Conservation (phyloP, 176 grass and related monocot species). For the Phragmites australis region DNA sequence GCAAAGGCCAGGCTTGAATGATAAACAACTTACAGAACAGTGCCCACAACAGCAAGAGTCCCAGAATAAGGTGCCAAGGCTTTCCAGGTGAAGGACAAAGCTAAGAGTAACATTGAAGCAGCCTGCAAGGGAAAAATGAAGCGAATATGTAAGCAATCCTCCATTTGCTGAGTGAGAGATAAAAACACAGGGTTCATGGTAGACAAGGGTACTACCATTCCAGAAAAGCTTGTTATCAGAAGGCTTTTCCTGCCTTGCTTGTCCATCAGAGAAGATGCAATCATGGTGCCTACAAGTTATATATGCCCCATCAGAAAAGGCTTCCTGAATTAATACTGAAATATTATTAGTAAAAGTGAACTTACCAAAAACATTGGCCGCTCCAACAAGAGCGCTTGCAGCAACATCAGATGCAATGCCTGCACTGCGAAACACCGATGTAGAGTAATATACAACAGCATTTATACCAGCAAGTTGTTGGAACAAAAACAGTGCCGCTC, state of each 20-base stretch:
- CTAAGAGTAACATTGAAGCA: constrained; percentile 85
- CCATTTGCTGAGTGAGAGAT: constrained; percentile 7
- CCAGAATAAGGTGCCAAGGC: constrained; percentile 90
- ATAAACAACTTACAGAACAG: constrained; percentile 78
- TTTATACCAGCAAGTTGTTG: constrained; percentile 99
- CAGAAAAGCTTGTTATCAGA: constrained; percentile 91
- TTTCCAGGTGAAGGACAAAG: constrained; percentile 90
- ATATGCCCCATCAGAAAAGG: constrained; percentile 35
- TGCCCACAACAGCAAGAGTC: constrained; percentile 83
- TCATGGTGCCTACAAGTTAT: constrained; percentile 61
- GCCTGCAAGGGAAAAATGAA: constrained; percentile 51
- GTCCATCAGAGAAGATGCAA: constrained; percentile 99
- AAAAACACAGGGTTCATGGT: background rate
- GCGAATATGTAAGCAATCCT: constrained; percentile 7
- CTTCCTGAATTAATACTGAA: constrained; percentile 11
- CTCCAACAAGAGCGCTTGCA: constrained; percentile 97
- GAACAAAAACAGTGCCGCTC: constrained; percentile 91
- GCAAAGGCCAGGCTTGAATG: background rate
- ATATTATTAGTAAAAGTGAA: constrained; percentile 32
- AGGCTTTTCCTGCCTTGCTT: constrained; percentile 96
- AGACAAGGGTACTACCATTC: constrained; percentile 72
- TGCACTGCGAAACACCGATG: constrained; percentile 91
- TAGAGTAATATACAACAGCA: constrained; percentile 98
- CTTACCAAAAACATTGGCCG: constrained; percentile 96
- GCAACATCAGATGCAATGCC: constrained; percentile 98